Evolutionary conservation across 2,329 filamentous ascomycete genomes (phyloP).

Genomic region (Neophaeococcomyces aloes): DNA sequence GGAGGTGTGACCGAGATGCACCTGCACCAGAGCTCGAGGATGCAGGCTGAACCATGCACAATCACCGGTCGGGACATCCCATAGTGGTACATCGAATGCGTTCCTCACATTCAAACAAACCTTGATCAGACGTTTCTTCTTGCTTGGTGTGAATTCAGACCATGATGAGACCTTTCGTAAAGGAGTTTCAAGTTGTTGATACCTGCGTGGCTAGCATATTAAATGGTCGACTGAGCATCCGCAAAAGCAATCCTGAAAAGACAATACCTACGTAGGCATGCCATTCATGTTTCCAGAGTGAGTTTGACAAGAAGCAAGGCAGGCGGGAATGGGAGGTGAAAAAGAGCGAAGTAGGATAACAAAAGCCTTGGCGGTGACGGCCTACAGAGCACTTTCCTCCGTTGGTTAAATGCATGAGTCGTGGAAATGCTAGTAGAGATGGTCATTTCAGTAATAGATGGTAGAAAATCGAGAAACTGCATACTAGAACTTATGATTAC

Average conservation of each 20-base stretch:
- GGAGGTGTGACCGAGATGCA: slow-evolving; percentile 29
- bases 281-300: no score
- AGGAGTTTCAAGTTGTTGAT: slow-evolving; percentile 30
- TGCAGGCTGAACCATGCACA: slow-evolving; percentile 48
- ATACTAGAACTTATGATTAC: no score
- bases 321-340: no score
- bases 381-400: no score
- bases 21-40: slow-evolving; percentile 5
- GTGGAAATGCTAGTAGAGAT: no score
- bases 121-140: slow-evolving; percentile 42
- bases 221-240: slow-evolving; percentile 28
- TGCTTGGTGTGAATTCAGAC: slow-evolving; percentile 44
- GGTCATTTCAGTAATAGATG: no score
- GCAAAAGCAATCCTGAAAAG: slow-evolving; percentile 8
- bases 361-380: no score
- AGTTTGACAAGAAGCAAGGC: no score
- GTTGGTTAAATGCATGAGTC: no score
- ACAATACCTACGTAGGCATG: slow-evolving; percentile 6
- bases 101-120: slow-evolving; percentile 55
- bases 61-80: slow-evolving; percentile 48
- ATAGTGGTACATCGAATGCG: slow-evolving; percentile 48
- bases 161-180: slow-evolving; percentile 45
- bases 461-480: no score
- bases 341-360: no score
- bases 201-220: slow-evolving; percentile 37